A percentile compares a stretch with the other conserved stretches of the same genome.
These are phyloP conservation scores for Magnaporthiopsis incrustans DNA, from an alignment of 2,329 filamentous ascomycete genomes.

Conservation along the genomic window DNA sequence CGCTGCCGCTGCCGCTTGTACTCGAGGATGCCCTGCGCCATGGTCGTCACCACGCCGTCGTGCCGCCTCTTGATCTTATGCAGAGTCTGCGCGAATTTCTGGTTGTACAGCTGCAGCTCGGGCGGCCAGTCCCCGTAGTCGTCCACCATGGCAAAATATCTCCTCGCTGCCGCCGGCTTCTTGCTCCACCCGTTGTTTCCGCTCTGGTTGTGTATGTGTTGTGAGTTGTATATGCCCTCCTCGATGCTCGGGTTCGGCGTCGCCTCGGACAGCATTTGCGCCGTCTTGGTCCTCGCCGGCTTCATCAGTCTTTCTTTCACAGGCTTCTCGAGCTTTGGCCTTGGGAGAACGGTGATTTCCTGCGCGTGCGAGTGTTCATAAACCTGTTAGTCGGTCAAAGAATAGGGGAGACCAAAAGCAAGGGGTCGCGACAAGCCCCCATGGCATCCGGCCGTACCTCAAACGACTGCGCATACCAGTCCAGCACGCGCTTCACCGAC, in stretches of 20 bases:
- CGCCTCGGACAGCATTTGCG: slow-evolving; percentile 67
- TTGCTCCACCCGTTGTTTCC: slow-evolving; percentile 26
- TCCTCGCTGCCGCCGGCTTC: slow-evolving; percentile 48
- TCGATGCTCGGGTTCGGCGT: slow-evolving; percentile 86
- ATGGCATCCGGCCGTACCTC: slow-evolving; percentile 54
- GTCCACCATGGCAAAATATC: slow-evolving; percentile 90
- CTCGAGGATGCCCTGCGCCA: slow-evolving; percentile 95
- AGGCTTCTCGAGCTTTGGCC: slow-evolving; percentile 68
- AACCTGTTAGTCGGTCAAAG: too few relatives aligned
- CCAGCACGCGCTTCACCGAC: slow-evolving; percentile 86
- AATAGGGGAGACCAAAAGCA: neutral
- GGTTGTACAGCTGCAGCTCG: slow-evolving; percentile 90
- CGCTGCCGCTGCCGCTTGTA: slow-evolving; percentile 95
- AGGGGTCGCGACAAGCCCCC: neutral
- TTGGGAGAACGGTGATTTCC: slow-evolving; percentile 85
- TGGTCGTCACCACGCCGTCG: slow-evolving; percentile 94
- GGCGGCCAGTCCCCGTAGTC: slow-evolving; percentile 86
- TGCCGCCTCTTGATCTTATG: slow-evolving; percentile 94
- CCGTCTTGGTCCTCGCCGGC: slow-evolving; percentile 53
- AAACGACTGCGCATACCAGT: slow-evolving; percentile 99
- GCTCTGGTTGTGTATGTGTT: slow-evolving; percentile 37
- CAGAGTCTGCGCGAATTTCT: slow-evolving; percentile 77
- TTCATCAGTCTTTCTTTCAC: slow-evolving; percentile 72
- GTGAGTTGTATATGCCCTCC: slow-evolving; percentile 69
- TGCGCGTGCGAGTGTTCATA: slow-evolving; percentile 32